Evolutionary conservation across 768 basidiomycete species (phyloP).

Genomic region (Podaxis sp.): DNA sequence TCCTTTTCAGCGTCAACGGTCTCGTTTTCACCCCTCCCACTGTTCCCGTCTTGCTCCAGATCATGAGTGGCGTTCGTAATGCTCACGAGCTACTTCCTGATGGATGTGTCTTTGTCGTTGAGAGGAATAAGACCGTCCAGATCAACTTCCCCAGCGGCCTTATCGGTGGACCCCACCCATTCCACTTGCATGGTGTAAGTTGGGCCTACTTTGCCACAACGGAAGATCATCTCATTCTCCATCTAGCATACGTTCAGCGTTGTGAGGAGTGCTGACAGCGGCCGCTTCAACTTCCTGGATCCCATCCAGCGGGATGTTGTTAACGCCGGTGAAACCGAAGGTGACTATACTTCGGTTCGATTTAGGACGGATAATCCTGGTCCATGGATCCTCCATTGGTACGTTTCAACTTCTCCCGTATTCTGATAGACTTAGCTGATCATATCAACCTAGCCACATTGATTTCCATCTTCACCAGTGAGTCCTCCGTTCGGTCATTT

Average conservation of each 20-base stretch:
- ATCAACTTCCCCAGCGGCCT: constrained; percentile 35
- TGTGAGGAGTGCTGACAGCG: constrained; percentile 36
- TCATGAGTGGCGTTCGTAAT: constrained; percentile 37
- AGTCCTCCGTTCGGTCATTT: not conserved
- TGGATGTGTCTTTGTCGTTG: constrained; percentile 39
- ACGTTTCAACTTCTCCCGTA: not conserved
- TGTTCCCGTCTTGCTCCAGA: constrained; percentile 46
- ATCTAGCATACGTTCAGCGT: constrained; percentile 34
- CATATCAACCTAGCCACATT: constrained; percentile 5
- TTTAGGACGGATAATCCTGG: constrained; percentile 69
- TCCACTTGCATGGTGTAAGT: constrained; percentile 45
- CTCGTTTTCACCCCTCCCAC: constrained; percentile 22
- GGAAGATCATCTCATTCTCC: not conserved
- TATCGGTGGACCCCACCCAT: constrained; percentile 27
- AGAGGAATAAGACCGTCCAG: constrained; percentile 44
- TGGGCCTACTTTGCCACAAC: not conserved
- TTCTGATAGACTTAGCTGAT: not conserved
- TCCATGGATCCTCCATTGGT: constrained; percentile 50
- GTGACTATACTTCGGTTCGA: constrained; percentile 49
- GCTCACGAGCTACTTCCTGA: constrained; percentile 36
- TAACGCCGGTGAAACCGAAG: constrained; percentile 26
- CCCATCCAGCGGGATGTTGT: constrained; percentile 57
- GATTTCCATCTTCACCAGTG: constrained; percentile 7
- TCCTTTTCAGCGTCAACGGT: constrained; percentile 13
- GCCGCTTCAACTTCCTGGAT: constrained; percentile 39